Conservation (phyloP, 345 rosid genomes). For the Hibiscus trionum region DNA sequence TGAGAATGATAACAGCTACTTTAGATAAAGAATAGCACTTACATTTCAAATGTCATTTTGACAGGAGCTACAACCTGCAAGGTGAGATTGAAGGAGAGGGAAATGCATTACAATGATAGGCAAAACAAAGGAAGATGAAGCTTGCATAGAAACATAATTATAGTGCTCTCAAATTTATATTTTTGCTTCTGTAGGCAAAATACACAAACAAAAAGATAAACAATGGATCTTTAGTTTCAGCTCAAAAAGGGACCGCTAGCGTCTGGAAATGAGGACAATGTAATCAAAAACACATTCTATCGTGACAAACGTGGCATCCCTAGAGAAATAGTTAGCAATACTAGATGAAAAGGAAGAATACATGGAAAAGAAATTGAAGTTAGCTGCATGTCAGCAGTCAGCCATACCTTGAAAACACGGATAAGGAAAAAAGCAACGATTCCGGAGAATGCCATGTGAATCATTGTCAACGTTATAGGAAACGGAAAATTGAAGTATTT, state of each 20-base stretch:
- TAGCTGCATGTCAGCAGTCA: neutral
- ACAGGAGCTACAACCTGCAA: conserved; percentile 90
- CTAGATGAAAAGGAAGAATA: too few relatives aligned
- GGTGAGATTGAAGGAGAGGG: neutral
- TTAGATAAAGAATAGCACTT: conserved; percentile 24
- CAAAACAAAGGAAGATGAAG: neutral
- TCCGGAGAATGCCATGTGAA: conserved; percentile 1
- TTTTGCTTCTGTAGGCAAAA: neutral
- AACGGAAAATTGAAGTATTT: conserved; percentile 71
- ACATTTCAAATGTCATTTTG: conserved; percentile 94
- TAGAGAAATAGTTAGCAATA: neutral
- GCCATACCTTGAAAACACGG: conserved; percentile 88
- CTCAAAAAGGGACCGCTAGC: neutral
- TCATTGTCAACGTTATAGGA: conserved; percentile 13
- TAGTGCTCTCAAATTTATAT: neutral
- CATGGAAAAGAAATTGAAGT: neutral
- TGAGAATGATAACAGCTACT: neutral
- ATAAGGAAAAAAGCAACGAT: neutral
- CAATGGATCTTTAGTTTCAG: neutral
- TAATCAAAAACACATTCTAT: neutral
- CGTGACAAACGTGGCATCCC: neutral
- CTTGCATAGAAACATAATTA: neutral
- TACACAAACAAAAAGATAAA: neutral
- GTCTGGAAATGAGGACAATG: neutral
- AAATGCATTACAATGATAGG: conserved; percentile 6